These are phyloP conservation scores for Fistulifera pelliculosa DNA, from an alignment of 108 stramenopile species.

Conservation along the genomic window DNA sequence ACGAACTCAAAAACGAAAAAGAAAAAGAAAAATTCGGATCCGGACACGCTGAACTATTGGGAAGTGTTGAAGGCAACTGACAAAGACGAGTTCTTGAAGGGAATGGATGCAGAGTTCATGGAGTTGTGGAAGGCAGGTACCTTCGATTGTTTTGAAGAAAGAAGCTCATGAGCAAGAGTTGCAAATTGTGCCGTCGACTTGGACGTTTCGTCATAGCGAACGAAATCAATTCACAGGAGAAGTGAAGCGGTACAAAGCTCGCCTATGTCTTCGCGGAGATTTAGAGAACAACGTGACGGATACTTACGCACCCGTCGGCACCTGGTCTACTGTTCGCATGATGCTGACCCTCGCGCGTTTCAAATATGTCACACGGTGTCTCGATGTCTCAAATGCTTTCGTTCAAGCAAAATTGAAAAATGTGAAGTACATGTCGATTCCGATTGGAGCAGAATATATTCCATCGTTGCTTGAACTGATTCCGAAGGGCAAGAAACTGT, in stretches of 20 bases:
- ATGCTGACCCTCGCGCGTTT: conserved; percentile 2
- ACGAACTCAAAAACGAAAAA: conserved; percentile 14
- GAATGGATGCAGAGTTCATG: conserved; percentile 14
- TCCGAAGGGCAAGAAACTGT: neutral
- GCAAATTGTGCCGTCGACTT: conserved; percentile 28
- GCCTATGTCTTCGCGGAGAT: conserved; percentile 36
- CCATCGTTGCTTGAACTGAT: no score
- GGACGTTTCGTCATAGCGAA: conserved; percentile 40
- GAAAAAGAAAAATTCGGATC: conserved; percentile 12
- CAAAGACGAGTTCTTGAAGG: conserved; percentile 20
- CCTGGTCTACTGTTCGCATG: conserved; percentile 12
- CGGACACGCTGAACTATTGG: conserved; percentile 5
- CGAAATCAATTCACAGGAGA: conserved; percentile 29
- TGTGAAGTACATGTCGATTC: neutral
- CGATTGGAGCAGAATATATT: neutral
- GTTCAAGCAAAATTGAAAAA: neutral
- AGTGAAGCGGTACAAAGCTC: conserved; percentile 35
- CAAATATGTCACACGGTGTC: neutral
- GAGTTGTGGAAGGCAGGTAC: conserved; percentile 10
- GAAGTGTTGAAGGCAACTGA: conserved; percentile 20
- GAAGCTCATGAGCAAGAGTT: neutral
- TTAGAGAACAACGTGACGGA: conserved; percentile 22
- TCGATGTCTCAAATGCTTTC: conserved; percentile 1
- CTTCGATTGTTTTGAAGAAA: conserved; percentile 11
- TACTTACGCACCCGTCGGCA: conserved; percentile 15